Percentiles rank a stretch among this genome's conserved stretches.
phyloP scores from a whole-genome alignment of 176 grass and related monocot species.

The Oryza meyeriana region DNA sequence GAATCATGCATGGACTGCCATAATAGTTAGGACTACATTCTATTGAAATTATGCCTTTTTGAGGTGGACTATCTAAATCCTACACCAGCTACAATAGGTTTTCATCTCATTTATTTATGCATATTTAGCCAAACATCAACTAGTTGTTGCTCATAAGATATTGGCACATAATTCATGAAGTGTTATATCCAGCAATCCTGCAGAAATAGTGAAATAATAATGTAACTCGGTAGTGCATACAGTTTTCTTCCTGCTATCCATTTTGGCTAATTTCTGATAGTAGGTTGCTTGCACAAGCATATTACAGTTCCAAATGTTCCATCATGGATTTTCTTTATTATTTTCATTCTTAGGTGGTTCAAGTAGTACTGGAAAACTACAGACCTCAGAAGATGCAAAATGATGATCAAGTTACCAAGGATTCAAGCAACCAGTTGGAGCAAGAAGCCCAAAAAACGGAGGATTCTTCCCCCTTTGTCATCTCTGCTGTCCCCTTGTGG shows the following conservation, averaged over 20 bases:
- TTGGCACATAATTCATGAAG: slow-evolving; percentile 3
- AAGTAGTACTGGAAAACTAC: slow-evolving; percentile 89
- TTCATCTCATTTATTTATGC: background rate
- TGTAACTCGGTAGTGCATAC: slow-evolving; percentile 14
- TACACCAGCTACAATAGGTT: slow-evolving; percentile 11
- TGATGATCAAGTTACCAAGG: slow-evolving; percentile 36
- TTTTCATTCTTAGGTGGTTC: slow-evolving; percentile 63
- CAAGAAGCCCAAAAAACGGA: slow-evolving; percentile 68
- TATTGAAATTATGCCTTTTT: background rate
- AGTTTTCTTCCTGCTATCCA: slow-evolving; percentile 18
- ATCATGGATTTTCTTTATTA: background rate
- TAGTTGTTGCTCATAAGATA: background rate
- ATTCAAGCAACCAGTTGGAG: slow-evolving; percentile 35
- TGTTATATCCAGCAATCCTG: background rate
- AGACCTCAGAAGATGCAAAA: slow-evolving; percentile 45
- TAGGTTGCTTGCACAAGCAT: slow-evolving; percentile 5
- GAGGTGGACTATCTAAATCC: background rate
- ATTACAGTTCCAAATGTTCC: slow-evolving; percentile 15
- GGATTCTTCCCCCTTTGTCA: slow-evolving; percentile 51
- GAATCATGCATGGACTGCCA: background rate
- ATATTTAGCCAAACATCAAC: background rate
- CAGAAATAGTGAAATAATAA: slow-evolving; percentile 28
- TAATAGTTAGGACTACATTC: background rate
- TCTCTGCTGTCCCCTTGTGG: slow-evolving; percentile 60
- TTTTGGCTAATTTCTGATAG: slow-evolving; percentile 13